These are phyloP conservation scores for Monosporascus sp. DNA, from an alignment of 2,329 filamentous ascomycete species.

Conservation along the genomic window DNA sequence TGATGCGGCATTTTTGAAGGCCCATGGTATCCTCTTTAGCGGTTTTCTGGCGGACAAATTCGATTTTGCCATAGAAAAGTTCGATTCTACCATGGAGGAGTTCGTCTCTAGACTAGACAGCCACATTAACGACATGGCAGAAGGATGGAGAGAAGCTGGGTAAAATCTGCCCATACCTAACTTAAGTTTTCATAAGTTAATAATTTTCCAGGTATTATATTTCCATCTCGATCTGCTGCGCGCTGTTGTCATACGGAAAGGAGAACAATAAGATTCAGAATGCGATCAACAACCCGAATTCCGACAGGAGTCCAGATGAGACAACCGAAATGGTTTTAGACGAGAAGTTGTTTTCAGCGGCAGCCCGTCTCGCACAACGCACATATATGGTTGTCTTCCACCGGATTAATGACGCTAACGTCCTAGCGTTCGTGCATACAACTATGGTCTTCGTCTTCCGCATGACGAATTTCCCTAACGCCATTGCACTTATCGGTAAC, in stretches of 20 bases:
- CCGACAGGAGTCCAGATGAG: slow-evolving; percentile 22
- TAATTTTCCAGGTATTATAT: slow-evolving; percentile 44
- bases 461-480: slow-evolving; percentile 35
- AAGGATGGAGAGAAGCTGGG: slow-evolving; percentile 48
- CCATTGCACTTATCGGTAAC: slow-evolving; percentile 38
- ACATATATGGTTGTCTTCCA: slow-evolving; percentile 37
- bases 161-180: neutral
- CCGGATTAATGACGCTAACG: slow-evolving; percentile 51
- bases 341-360: slow-evolving; percentile 14
- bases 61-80: no score
- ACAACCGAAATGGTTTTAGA: slow-evolving; percentile 17
- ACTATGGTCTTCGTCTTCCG: slow-evolving; percentile 53
- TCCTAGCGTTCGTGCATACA: slow-evolving; percentile 58
- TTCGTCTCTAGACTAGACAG: slow-evolving; percentile 51
- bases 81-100: slow-evolving; percentile 37
- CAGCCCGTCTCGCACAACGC: slow-evolving; percentile 18
- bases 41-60: slow-evolving; percentile 40
- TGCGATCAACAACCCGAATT: slow-evolving; percentile 27
- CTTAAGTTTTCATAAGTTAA: slow-evolving; percentile 6
- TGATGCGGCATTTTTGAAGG: slow-evolving; percentile 57
- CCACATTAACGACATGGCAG: slow-evolving; percentile 47
- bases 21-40: slow-evolving; percentile 61
- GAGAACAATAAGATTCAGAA: slow-evolving; percentile 42
- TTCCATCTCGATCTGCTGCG: slow-evolving; percentile 49
- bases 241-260: slow-evolving; percentile 48